phyloP scores from a whole-genome alignment of 148 eudicot species.

The Cornus suecica region DNA sequence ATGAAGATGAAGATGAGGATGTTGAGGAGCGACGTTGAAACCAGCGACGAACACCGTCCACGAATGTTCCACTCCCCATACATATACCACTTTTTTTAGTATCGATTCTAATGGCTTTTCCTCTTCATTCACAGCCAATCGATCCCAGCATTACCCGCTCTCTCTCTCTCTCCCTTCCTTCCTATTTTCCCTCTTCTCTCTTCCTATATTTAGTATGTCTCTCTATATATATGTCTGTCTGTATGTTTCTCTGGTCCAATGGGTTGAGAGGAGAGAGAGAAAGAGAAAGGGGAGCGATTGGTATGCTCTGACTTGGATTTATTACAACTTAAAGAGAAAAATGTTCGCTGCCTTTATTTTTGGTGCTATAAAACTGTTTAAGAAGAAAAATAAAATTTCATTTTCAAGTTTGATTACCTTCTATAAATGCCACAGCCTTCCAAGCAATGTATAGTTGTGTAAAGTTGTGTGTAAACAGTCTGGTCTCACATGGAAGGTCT shows the following conservation, averaged over 20 bases:
- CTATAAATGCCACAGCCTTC: too few species aligned
- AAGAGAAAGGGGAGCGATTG: too few species aligned
- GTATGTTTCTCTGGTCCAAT: not conserved
- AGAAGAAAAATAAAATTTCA: too few species aligned
- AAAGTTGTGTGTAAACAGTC: too few species aligned
- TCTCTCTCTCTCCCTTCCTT: not conserved
- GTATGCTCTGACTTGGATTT: too few species aligned
- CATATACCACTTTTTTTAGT: not conserved
- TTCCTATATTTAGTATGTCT: not conserved
- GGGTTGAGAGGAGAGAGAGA: not conserved
- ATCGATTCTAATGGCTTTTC: not conserved
- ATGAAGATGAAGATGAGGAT: not conserved
- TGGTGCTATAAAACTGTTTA: too few species aligned
- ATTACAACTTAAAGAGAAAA: too few species aligned
- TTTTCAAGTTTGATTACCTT: too few species aligned
- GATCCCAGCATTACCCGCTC: slow-evolving; percentile 9
- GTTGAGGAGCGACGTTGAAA: not conserved
- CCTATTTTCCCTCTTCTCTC: not conserved
- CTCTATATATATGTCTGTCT: not conserved
- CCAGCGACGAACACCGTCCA: slow-evolving; percentile 9
- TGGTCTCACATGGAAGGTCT: too few species aligned
- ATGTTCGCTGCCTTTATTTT: too few species aligned
- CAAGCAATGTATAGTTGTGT: too few species aligned
- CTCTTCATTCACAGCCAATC: not conserved
- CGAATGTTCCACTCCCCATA: slow-evolving; percentile 10